Percentiles rank a stretch among this genome's conserved stretches.
phyloP scores from a whole-genome alignment of 805 yeast species.

The Kodamaea hsintzibuensis region DNA sequence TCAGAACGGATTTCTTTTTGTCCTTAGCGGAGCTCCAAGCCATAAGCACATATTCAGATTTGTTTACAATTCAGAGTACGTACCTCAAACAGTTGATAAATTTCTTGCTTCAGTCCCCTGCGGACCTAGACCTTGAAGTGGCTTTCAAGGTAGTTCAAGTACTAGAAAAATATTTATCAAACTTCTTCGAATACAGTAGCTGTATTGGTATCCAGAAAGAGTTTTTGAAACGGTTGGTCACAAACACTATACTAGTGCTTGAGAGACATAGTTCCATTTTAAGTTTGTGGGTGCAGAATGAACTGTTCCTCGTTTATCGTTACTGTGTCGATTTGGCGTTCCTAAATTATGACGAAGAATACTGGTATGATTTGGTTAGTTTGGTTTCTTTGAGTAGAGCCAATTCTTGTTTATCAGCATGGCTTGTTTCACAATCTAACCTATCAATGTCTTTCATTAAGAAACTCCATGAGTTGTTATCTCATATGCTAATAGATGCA shows the following conservation, averaged over 20 bases:
- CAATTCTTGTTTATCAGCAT: not conserved
- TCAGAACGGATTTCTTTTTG: conserved; percentile 1
- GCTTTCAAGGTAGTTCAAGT: not conserved
- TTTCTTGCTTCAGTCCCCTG: not conserved
- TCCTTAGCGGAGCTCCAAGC: not conserved
- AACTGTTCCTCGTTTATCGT: not conserved
- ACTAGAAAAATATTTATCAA: not conserved
- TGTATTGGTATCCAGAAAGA: not conserved
- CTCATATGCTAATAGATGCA: not conserved
- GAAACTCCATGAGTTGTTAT: not conserved
- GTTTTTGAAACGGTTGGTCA: not conserved
- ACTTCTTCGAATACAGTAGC: not conserved
- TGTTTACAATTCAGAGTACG: conserved; percentile 3
- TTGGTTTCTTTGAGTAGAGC: not conserved
- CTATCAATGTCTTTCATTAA: not conserved
- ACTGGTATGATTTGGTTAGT: not conserved
- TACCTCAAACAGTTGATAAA: conserved; percentile 5
- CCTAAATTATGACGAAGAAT: not conserved
- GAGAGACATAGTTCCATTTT: not conserved
- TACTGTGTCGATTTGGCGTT: not conserved
- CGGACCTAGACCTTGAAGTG: not conserved
- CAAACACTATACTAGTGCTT: not conserved
- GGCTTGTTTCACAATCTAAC: not conserved
- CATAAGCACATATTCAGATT: not conserved
- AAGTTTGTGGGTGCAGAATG: not conserved